A percentile compares a stretch with the other conserved stretches of the same genome.
These are phyloP conservation scores for Misopates orontium DNA, from an alignment of 257 asterid species.

Conservation along the genomic window DNA sequence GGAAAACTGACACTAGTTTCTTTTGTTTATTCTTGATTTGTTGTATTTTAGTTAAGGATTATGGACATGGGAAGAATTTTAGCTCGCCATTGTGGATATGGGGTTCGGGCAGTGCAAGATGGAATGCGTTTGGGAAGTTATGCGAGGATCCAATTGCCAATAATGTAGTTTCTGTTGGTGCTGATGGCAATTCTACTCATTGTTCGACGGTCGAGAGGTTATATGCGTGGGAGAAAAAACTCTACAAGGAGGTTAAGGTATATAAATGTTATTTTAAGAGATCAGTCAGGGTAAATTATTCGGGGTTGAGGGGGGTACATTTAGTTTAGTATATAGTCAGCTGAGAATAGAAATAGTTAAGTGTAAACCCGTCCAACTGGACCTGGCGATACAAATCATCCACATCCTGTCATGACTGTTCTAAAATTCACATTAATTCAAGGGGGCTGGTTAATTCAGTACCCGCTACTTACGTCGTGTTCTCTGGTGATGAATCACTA, in stretches of 20 bases:
- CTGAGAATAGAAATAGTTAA: not conserved
- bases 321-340: conserved; percentile 1
- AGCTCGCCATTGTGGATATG: conserved; percentile 65
- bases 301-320: no score
- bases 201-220: conserved; percentile 85
- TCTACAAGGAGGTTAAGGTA: conserved; percentile 94
- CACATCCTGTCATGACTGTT: no score
- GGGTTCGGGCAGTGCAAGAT: conserved; percentile 73
- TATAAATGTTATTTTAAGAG: not conserved
- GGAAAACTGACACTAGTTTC: no score
- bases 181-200: conserved; percentile 53
- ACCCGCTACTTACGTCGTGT: no score
- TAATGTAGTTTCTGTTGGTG: conserved; percentile 29
- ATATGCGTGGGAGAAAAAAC: conserved; percentile 90
- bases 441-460: no score
- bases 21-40: conserved; percentile 7
- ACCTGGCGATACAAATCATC: no score
- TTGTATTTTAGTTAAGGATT: conserved; percentile 41
- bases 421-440: no score
- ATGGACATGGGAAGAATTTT: conserved; percentile 49
- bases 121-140: conserved; percentile 85
- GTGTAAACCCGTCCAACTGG: no score
- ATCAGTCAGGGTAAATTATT: not conserved
- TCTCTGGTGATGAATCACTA: no score
- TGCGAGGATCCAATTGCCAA: conserved; percentile 66